These are phyloP conservation scores for Triticum monococcum DNA, from an alignment of 176 grass and related monocot genomes.

Conservation along the genomic window DNA sequence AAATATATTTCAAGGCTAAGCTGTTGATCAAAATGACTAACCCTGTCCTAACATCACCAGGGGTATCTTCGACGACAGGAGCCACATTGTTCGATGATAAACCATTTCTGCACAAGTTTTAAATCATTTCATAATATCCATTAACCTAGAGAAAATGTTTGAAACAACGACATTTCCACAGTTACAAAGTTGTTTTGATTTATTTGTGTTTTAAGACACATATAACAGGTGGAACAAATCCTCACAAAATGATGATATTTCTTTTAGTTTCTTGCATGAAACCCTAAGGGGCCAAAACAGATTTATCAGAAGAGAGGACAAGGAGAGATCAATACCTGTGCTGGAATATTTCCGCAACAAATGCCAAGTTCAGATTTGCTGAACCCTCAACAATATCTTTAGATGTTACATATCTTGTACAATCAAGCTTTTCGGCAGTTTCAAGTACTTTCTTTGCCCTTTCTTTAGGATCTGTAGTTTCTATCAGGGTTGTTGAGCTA, in stretches of 20 bases:
- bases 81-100: slow-evolving; percentile 61
- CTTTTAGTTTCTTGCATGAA: neutral
- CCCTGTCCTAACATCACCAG: slow-evolving; percentile 95
- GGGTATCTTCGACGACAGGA: slow-evolving; percentile 39
- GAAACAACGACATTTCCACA: slow-evolving; percentile 6
- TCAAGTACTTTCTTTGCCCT: slow-evolving; percentile 92
- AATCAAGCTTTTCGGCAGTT: slow-evolving; percentile 86
- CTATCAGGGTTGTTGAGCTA: slow-evolving; percentile 53
- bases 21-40: slow-evolving; percentile 14
- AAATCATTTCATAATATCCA: slow-evolving; percentile 25
- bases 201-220: neutral
- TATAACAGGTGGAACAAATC: neutral
- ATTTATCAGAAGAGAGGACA: neutral
- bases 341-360: slow-evolving; percentile 99
- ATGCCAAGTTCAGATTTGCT: slow-evolving; percentile 96
- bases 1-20: neutral
- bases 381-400: slow-evolving; percentile 98
- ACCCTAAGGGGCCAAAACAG: neutral
- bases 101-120: slow-evolving; percentile 75
- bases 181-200: neutral
- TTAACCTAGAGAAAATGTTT: neutral
- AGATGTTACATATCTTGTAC: slow-evolving; percentile 83
- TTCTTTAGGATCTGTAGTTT: slow-evolving; percentile 85
- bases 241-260: neutral
- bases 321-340: slow-evolving; percentile 50